Evolutionary conservation across 2,329 filamentous ascomycete genomes (phyloP).

Genomic region (Verruconis gallopava): DNA sequence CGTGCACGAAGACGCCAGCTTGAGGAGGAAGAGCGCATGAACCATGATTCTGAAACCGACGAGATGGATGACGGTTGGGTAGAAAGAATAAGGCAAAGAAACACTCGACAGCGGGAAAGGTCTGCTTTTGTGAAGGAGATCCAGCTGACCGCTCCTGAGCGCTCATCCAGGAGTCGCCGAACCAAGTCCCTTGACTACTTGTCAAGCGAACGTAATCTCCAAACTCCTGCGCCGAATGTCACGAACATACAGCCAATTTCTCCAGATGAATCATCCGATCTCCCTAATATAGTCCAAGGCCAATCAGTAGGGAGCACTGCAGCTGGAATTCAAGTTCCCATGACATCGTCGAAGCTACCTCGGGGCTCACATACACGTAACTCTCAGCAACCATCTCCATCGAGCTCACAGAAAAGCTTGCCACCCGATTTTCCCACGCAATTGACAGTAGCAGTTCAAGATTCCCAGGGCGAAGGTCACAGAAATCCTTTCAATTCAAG

Average conservation of each 20-base stretch:
- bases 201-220: background rate
- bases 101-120: too few relatives aligned
- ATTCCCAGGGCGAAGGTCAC: constrained; percentile 2
- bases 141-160: too few relatives aligned
- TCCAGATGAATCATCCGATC: background rate
- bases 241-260: background rate
- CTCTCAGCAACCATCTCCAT: background rate
- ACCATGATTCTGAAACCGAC: constrained; percentile 9
- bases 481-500: too few relatives aligned
- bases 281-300: background rate
- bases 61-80: too few relatives aligned
- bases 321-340: background rate
- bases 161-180: background rate
- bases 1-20: background rate
- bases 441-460: constrained; percentile 2
- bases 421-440: constrained; percentile 1
- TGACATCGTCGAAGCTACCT: background rate
- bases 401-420: background rate
- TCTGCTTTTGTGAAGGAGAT: too few relatives aligned
- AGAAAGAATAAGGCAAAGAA: too few relatives aligned
- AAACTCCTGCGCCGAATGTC: background rate
- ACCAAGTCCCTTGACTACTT: background rate
- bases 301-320: background rate
- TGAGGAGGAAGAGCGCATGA: constrained; percentile 6
- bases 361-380: background rate